These are phyloP conservation scores for Neoboletus subvelutipes DNA, from an alignment of 768 basidiomycete genomes.

Conservation along the genomic window DNA sequence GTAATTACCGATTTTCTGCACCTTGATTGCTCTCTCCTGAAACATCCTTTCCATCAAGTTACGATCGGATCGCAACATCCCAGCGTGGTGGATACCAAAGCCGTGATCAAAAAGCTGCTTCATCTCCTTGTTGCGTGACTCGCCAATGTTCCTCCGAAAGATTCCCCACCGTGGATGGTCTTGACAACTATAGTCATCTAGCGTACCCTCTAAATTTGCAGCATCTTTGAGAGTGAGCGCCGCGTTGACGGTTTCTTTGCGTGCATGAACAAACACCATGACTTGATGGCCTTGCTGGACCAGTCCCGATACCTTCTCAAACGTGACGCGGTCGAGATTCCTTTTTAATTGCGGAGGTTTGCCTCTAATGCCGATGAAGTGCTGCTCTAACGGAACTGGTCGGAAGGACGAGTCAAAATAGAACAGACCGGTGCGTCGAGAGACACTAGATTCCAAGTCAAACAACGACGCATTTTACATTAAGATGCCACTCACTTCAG, in stretches of 20 bases:
- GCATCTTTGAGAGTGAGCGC: slow-evolving; percentile 80
- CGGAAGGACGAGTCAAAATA: slow-evolving; percentile 98
- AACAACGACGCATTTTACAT: neutral
- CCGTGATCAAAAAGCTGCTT: slow-evolving; percentile 88
- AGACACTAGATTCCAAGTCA: slow-evolving; percentile 58
- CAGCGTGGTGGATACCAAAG: slow-evolving; percentile 98
- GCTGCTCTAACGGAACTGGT: slow-evolving; percentile 95
- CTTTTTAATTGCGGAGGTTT: slow-evolving; percentile 73
- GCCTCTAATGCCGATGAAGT: slow-evolving; percentile 91
- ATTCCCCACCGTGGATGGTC: slow-evolving; percentile 76
- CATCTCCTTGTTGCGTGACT: slow-evolving; percentile 94
- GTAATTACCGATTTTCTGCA: slow-evolving; percentile 28
- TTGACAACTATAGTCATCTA: slow-evolving; percentile 77
- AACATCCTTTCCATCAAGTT: slow-evolving; percentile 97
- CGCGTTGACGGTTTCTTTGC: slow-evolving; percentile 96
- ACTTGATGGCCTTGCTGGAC: slow-evolving; percentile 94
- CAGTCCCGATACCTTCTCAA: slow-evolving; percentile 85
- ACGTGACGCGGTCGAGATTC: slow-evolving; percentile 86
- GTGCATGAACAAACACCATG: slow-evolving; percentile 99
- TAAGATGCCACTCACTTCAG: slow-evolving; percentile 55
- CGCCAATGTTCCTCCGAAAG: slow-evolving; percentile 75
- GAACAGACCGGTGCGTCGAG: slow-evolving; percentile 83
- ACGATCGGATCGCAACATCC: slow-evolving; percentile 92
- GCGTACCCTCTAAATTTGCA: slow-evolving; percentile 63
- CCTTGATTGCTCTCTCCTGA: slow-evolving; percentile 88